phyloP scores from a whole-genome alignment of 352 stramenopile genomes.

The Salisapilia sapeloensis region DNA sequence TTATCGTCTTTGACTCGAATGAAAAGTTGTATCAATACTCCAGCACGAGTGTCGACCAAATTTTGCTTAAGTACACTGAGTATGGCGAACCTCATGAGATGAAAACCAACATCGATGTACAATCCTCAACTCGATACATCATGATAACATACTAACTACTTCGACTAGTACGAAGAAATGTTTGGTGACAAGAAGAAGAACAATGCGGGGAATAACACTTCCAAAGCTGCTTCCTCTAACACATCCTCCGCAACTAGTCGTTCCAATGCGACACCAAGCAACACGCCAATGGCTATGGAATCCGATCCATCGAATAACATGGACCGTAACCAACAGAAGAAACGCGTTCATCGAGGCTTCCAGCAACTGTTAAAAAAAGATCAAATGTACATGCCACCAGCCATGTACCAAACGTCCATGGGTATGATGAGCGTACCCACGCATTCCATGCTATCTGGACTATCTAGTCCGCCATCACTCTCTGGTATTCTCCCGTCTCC shows the following conservation, averaged over 20 bases:
- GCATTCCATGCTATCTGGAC: constrained; percentile 36
- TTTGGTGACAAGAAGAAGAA: constrained; percentile 73
- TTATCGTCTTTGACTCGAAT: constrained; percentile 80
- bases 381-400: constrained; percentile 46
- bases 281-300: too few relatives aligned
- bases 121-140: constrained; percentile 6
- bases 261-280: too few relatives aligned
- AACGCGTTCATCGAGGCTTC: constrained; percentile 53
- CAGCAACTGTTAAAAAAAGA: constrained; percentile 70
- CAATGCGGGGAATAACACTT: constrained; percentile 12
- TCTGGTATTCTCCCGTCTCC: constrained; percentile 57
- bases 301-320: not conserved
- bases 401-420: constrained; percentile 53
- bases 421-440: constrained; percentile 39
- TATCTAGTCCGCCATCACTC: constrained; percentile 57
- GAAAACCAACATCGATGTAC: constrained; percentile 72
- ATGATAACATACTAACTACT: constrained; percentile 1
- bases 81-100: constrained; percentile 68
- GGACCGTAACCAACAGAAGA: constrained; percentile 17
- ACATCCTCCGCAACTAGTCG: not conserved
- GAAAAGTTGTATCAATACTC: constrained; percentile 77
- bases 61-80: constrained; percentile 76
- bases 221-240: not conserved
- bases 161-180: constrained; percentile 55
- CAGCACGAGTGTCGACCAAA: constrained; percentile 67